A percentile compares a stretch with the other conserved stretches of the same genome.
These are phyloP conservation scores for Lipomyces chichibuensis DNA, from an alignment of 805 yeast genomes.

Conservation along the genomic window DNA sequence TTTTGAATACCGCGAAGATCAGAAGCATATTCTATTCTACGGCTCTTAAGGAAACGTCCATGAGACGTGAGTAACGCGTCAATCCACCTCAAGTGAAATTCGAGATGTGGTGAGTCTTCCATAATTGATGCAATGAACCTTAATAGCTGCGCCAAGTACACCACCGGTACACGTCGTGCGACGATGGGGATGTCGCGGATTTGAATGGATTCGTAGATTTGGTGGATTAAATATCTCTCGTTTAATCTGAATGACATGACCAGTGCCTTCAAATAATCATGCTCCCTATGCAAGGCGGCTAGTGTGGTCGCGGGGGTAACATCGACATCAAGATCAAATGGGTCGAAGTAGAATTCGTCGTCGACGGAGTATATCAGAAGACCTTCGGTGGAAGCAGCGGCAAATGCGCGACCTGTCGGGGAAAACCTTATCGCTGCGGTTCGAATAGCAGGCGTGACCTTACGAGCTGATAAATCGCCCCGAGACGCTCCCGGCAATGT, in stretches of 20 bases:
- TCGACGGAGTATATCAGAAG: slow-evolving; percentile 79
- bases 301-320: slow-evolving; percentile 79
- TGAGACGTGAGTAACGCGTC: slow-evolving; percentile 67
- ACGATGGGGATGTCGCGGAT: slow-evolving; percentile 69
- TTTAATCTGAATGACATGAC: slow-evolving; percentile 94
- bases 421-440: slow-evolving; percentile 79
- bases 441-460: slow-evolving; percentile 78
- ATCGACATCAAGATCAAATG: slow-evolving; percentile 91
- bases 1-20: slow-evolving; percentile 32
- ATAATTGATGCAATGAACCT: slow-evolving; percentile 68
- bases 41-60: slow-evolving; percentile 69
- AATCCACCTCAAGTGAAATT: slow-evolving; percentile 83
- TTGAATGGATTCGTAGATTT: slow-evolving; percentile 74
- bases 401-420: slow-evolving; percentile 87
- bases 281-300: slow-evolving; percentile 58
- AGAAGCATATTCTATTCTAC: slow-evolving; percentile 61
- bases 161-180: slow-evolving; percentile 69
- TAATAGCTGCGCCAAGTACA: slow-evolving; percentile 71
- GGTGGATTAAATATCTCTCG: slow-evolving; percentile 71
- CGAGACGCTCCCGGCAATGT: slow-evolving; percentile 85
- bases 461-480: slow-evolving; percentile 78
- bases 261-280: slow-evolving; percentile 67
- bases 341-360: slow-evolving; percentile 77
- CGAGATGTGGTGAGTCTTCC: slow-evolving; percentile 77
- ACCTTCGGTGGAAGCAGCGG: slow-evolving; percentile 96